Conservation (phyloP, 1,139 yeast species). For the Pichia sp. region DNA sequence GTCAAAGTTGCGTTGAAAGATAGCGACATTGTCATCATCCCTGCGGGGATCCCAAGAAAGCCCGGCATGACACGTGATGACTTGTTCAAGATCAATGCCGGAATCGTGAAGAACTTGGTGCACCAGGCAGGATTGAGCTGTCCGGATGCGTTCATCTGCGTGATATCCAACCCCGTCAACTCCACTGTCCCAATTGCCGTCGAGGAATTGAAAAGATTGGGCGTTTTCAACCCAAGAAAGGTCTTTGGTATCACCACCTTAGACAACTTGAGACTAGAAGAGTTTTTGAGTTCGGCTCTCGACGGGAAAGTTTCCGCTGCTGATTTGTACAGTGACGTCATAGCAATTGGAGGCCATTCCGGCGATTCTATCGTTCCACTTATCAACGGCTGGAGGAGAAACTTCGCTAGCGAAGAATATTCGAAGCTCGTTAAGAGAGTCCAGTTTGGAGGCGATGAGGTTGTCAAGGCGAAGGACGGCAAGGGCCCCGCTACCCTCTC, state of each 20-base stretch:
- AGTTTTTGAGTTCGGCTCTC: constrained; percentile 46
- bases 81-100: constrained; percentile 68
- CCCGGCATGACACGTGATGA: constrained; percentile 82
- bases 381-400: constrained; percentile 21
- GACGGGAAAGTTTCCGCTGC: constrained; percentile 33
- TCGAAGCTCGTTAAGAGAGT: constrained; percentile 52
- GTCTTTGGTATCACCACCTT: constrained; percentile 72
- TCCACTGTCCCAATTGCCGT: constrained; percentile 74
- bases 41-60: constrained; percentile 82
- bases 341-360: constrained; percentile 73
- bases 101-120: constrained; percentile 58
- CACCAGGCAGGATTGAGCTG: constrained; percentile 53
- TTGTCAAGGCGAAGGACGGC: constrained; percentile 71
- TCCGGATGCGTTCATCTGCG: constrained; percentile 60
- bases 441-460: constrained; percentile 78
- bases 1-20: constrained; percentile 44
- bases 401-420: constrained; percentile 28
- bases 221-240: constrained; percentile 59
- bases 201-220: constrained; percentile 57
- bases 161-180: constrained; percentile 73
- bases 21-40: constrained; percentile 49
- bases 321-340: constrained; percentile 44
- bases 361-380: constrained; percentile 70
- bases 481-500: constrained; percentile 75
- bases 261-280: constrained; percentile 66